Percentiles rank a stretch among this genome's conserved stretches.
These are phyloP conservation scores for Suillus subalutaceus DNA, from an alignment of 768 basidiomycete species.

Conservation along the genomic window DNA sequence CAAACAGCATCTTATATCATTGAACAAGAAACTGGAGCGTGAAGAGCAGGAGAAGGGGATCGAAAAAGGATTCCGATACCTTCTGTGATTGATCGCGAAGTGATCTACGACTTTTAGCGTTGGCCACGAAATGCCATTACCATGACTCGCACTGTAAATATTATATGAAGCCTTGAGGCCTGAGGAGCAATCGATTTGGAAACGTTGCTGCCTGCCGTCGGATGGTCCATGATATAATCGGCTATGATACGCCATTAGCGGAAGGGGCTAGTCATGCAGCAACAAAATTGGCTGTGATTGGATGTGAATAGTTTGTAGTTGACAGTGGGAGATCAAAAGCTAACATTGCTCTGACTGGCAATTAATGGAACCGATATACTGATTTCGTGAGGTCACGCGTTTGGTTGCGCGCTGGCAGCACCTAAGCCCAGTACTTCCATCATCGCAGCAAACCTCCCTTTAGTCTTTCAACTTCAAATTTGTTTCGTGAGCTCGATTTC, in stretches of 20 bases:
- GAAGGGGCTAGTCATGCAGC: background rate
- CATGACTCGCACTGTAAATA: background rate
- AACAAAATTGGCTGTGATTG: background rate
- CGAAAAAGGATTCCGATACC: constrained; percentile 53
- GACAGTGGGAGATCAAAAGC: background rate
- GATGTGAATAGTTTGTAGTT: background rate
- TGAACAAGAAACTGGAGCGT: constrained; percentile 43
- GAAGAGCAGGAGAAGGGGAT: constrained; percentile 45
- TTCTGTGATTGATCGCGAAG: constrained; percentile 36
- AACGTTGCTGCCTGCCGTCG: constrained; percentile 7
- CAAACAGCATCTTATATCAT: constrained; percentile 41
- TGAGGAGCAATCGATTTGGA: constrained; percentile 2
- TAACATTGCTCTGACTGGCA: background rate
- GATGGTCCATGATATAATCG: background rate
- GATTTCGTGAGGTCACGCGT: constrained; percentile 11
- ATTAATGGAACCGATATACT: background rate
- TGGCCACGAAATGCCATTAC: constrained; percentile 3
- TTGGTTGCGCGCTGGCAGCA: constrained; percentile 5
- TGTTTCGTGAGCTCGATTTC: background rate
- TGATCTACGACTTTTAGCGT: constrained; percentile 5
- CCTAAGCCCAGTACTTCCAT: constrained; percentile 5
- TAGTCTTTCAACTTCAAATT: background rate
- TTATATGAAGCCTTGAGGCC: constrained; percentile 9
- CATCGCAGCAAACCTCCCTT: background rate
- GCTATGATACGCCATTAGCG: background rate